These are phyloP conservation scores for Gleditsia sinensis DNA, from an alignment of 306 rosid genomes.

Conservation along the genomic window DNA sequence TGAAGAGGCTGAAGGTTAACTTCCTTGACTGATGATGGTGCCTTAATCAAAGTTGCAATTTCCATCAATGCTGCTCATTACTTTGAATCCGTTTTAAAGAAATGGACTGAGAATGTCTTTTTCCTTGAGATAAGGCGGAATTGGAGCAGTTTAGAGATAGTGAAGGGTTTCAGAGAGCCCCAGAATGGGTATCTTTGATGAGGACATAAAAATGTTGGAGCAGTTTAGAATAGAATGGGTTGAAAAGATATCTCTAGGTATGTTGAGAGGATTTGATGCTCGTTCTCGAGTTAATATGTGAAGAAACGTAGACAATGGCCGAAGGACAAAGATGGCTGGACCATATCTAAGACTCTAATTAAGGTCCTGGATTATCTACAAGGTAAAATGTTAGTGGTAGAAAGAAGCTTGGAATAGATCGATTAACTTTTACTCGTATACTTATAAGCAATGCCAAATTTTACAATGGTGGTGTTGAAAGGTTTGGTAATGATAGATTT, in stretches of 20 bases:
- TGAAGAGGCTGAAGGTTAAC: slow-evolving; percentile 97
- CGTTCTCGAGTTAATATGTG: slow-evolving; percentile 69
- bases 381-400: slow-evolving; percentile 57
- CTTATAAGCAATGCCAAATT: slow-evolving; percentile 69
- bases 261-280: slow-evolving; percentile 86
- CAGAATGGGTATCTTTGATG: slow-evolving; percentile 56
- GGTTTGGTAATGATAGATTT: slow-evolving; percentile 70
- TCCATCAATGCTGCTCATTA: slow-evolving; percentile 82
- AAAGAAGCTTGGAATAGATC: slow-evolving; percentile 74
- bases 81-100: slow-evolving; percentile 70
- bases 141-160: slow-evolving; percentile 19
- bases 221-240: slow-evolving; percentile 76
- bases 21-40: slow-evolving; percentile 81
- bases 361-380: slow-evolving; percentile 79
- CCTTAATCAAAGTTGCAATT: slow-evolving; percentile 72
- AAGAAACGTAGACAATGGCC: slow-evolving; percentile 91
- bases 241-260: slow-evolving; percentile 71
- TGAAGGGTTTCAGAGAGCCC: slow-evolving; percentile 42
- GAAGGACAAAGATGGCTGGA: slow-evolving; percentile 75
- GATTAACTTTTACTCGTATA: slow-evolving; percentile 54
- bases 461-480: slow-evolving; percentile 63
- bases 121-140: slow-evolving; percentile 64
- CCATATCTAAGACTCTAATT: slow-evolving; percentile 68
- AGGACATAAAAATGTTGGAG: slow-evolving; percentile 65
- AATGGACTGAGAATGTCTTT: slow-evolving; percentile 87